These are phyloP conservation scores for Stentor roeselii DNA, from an alignment of 73 alveolate genomes.

Conservation along the genomic window DNA sequence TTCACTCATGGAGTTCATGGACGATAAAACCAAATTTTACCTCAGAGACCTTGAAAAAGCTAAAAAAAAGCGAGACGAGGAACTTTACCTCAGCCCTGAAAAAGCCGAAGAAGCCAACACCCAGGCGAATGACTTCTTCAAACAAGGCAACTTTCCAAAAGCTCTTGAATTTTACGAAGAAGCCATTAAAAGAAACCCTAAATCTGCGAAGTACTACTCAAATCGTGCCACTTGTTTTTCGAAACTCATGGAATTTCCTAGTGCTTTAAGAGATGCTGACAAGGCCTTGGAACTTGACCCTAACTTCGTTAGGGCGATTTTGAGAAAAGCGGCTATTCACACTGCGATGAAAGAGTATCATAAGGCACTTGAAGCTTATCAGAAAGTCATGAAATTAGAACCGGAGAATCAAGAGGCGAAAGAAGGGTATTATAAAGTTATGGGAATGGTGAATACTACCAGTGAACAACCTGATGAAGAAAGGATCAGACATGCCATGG, in stretches of 20 bases:
- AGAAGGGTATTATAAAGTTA: constrained; percentile 66
- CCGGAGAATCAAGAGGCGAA: constrained; percentile 76
- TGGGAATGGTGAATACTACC: constrained; percentile 60
- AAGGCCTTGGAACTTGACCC: constrained; percentile 84
- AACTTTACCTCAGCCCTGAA: constrained; percentile 80
- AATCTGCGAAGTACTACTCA: constrained; percentile 71
- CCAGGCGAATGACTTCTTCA: constrained; percentile 77
- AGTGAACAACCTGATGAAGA: constrained; percentile 88
- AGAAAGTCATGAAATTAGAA: constrained; percentile 76
- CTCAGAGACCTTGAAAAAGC: constrained; percentile 71
- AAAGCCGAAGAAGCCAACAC: constrained; percentile 87
- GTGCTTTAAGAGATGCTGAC: constrained; percentile 82
- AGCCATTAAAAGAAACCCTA: constrained; percentile 89
- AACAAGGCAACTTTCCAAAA: constrained; percentile 85
- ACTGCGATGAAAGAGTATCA: constrained; percentile 86
- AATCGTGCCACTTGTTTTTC: constrained; percentile 87
- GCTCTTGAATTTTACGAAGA: constrained; percentile 87
- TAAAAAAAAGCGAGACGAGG: constrained; percentile 71
- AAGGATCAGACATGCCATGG: constrained; percentile 96
- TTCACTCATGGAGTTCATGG: constrained; percentile 78
- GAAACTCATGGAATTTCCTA: constrained; percentile 85
- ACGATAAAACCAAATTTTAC: constrained; percentile 61
- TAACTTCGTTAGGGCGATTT: constrained; percentile 75
- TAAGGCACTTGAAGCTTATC: constrained; percentile 80
- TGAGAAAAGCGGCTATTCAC: constrained; percentile 85